Base-by-base conservation (phyloP, 176 grass and related monocot species). In the Rhipidocladum racemiflorum region DNA sequence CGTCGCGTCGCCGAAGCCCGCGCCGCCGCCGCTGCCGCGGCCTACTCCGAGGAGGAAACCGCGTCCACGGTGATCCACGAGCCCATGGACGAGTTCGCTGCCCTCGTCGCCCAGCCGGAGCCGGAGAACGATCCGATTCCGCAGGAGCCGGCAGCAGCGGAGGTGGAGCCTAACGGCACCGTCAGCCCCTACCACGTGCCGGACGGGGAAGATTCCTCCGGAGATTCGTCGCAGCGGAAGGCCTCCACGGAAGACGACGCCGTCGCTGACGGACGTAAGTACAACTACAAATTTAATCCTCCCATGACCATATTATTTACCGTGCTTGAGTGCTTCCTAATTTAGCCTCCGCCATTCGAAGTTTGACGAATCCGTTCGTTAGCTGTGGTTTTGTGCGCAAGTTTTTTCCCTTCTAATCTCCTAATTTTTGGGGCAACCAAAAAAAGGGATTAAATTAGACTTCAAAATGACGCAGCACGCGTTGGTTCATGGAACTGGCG, bases 211-310 rank as follows among this genome's bases (percentile, higher is more conserved):
- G 85, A 88, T 85, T 95, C 84, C 79, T 88, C 84, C 30, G 86
- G 83, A 68, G 92, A 91, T 83, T 95, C 96, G 54, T 93, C 97
- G 61, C 93, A 96, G 77, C 87, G 45, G 1, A 99, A 95, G 87
- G 78, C 70, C 65, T 89, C 82, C 32, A 87, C 86, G 23, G 92
- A 92, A 85, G 92, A 87, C 44, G 91, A 94, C 78, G 71, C 82
- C 34, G 85, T 77, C 62, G 79, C 62, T 27, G 82, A 95, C 80
- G 89, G 85, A 87, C 91, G 97, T 93, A 87, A 88, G 65, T 88
- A 86, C 75, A 81, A 64, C 16, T 60, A 83, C 40, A 17, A 42
- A 77, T 61, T 71, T 72, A 68, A 48, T 81, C 57, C 76, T 62
- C 82, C 30, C 25, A 44, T 35, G 34, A 54, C 49, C 44, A 34